A percentile compares a stretch with the other conserved stretches of the same genome.
phyloP scores from a whole-genome alignment of 805 yeast genomes.

The Metschnikowia vanudenii region DNA sequence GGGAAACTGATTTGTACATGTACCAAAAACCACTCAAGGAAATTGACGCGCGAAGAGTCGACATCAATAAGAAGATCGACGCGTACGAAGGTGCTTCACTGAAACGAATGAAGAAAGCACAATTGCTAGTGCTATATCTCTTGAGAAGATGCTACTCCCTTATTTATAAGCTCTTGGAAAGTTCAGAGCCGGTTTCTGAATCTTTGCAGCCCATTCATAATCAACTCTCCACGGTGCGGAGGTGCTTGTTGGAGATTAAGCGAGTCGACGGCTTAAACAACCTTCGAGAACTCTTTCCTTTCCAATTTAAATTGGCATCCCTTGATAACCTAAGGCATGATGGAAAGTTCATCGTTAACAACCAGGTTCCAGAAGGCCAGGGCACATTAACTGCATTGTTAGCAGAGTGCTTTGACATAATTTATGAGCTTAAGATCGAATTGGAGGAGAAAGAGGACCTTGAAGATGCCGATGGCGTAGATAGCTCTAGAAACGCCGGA shows the following conservation, averaged over 20 bases:
- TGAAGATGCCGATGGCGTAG: slow-evolving; percentile 13
- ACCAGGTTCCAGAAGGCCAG: slow-evolving; percentile 95
- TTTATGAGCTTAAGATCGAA: slow-evolving; percentile 86
- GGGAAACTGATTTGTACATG: slow-evolving; percentile 89
- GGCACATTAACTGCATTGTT: slow-evolving; percentile 88
- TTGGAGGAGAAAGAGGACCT: slow-evolving; percentile 59
- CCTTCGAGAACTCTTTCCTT: slow-evolving; percentile 89
- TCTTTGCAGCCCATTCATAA: slow-evolving; percentile 91
- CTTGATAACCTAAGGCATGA: slow-evolving; percentile 83
- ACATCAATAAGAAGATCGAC: slow-evolving; percentile 25
- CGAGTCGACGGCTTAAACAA: slow-evolving; percentile 89
- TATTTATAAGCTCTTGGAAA: slow-evolving; percentile 82
- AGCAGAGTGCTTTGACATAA: slow-evolving; percentile 92
- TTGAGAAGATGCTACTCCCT: slow-evolving; percentile 89
- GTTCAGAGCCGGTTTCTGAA: slow-evolving; percentile 94
- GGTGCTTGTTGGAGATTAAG: slow-evolving; percentile 86
- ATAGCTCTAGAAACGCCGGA: slow-evolving; percentile 8
- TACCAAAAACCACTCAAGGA: slow-evolving; percentile 73
- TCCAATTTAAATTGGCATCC: slow-evolving; percentile 89
- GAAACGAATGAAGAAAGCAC: slow-evolving; percentile 31
- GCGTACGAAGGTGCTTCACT: slow-evolving; percentile 17
- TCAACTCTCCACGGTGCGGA: slow-evolving; percentile 86
- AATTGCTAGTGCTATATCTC: slow-evolving; percentile 62
- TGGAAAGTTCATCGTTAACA: slow-evolving; percentile 88
- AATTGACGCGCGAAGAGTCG: slow-evolving; percentile 70